Percentiles rank a stretch among this genome's conserved stretches.
Evolutionary conservation across 176 grass and related monocot species (phyloP).

Genomic region (Puccinellia tenuiflora): DNA sequence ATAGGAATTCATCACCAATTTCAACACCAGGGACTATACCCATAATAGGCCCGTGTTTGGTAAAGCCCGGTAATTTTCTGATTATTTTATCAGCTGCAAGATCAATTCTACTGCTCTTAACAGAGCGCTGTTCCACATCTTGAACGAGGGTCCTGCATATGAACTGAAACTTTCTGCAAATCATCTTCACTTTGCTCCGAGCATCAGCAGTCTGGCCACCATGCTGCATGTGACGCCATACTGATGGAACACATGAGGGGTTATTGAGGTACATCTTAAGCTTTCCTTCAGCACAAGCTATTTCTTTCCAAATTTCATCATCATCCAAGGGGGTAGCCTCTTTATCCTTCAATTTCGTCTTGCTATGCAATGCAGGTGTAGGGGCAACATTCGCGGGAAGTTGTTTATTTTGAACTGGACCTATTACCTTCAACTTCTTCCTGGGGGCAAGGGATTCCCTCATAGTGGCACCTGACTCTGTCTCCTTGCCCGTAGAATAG

Average conservation of each 20-base stretch:
- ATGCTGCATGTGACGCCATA: background rate
- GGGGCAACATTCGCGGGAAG: background rate
- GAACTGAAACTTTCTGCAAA: slow-evolving; percentile 38
- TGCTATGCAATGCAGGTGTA: background rate
- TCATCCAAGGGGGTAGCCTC: slow-evolving; percentile 10
- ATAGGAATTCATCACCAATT: slow-evolving; percentile 82
- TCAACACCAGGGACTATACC: slow-evolving; percentile 65
- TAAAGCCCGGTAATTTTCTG: slow-evolving; percentile 35
- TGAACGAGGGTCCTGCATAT: slow-evolving; percentile 49
- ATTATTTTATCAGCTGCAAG: slow-evolving; percentile 36
- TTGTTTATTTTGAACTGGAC: background rate
- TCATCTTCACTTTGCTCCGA: slow-evolving; percentile 38
- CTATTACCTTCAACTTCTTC: slow-evolving; percentile 28
- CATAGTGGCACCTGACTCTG: background rate
- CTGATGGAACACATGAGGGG: slow-evolving; percentile 11
- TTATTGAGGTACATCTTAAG: slow-evolving; percentile 22
- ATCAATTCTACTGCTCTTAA: slow-evolving; percentile 40
- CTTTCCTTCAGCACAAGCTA: slow-evolving; percentile 21
- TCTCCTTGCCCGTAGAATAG: background rate
- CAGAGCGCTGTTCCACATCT: slow-evolving; percentile 19
- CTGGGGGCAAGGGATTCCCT: background rate
- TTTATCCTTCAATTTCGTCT: slow-evolving; percentile 21
- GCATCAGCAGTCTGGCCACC: slow-evolving; percentile 17
- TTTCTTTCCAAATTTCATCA: slow-evolving; percentile 32
- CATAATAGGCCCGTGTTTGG: slow-evolving; percentile 31